Base-by-base conservation (phyloP, 2,329 filamentous ascomycete genomes). In the Canariomyces notabilis region DNA sequence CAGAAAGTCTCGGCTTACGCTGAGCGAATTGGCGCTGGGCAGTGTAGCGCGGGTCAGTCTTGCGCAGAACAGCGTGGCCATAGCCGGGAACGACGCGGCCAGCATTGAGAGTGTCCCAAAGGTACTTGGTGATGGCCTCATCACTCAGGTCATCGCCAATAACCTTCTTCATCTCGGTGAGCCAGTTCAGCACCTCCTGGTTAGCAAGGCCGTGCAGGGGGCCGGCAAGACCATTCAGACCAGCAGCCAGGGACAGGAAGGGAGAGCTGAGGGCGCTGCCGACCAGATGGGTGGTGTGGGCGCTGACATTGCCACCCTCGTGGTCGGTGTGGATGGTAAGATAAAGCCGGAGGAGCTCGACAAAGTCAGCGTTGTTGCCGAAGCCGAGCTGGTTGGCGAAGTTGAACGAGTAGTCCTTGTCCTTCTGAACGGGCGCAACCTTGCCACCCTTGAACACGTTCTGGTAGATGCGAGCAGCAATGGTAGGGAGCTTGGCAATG, bases 391-490 rank as follows among this genome's bases (percentile, higher is more conserved):
- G 89, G 83, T 97, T 97, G 74, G 93, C 90, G 70, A 98, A 87
- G 86, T 98, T 98, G 87, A 85, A 98, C 63, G 85, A 81, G 79
- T 96, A 98, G 70, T 98, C 93, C 87, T 97, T 93, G 77, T 97
- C 91, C 81, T 95, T 94, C 80, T 97, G 85, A 69, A 95, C 82
- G 46, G 89, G 70, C 51, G 89, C 87, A 59, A 98, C 91, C 85
- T 97, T 97, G 76, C 93, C 93, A 67, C 95, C 93, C 84, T 97
- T 96, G 88, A 95, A 98, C 70, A 97, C 85, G 72, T 98, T 98
- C 79, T 95, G 93, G 85, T 98, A 98, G 81, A 98, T 98, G 76
- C 89, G 89, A 56, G 93, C 79, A 57, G 93, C 93, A 64, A 98
- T 96, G 70, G 89, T 96, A 68, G 93, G 93, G 62, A 98, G 87